Evolutionary conservation across 1,284 basidiomycete genomes (phyloP), one percentile per base, ranked within the genome.

Genomic region (Mixia osmundae): DNA sequence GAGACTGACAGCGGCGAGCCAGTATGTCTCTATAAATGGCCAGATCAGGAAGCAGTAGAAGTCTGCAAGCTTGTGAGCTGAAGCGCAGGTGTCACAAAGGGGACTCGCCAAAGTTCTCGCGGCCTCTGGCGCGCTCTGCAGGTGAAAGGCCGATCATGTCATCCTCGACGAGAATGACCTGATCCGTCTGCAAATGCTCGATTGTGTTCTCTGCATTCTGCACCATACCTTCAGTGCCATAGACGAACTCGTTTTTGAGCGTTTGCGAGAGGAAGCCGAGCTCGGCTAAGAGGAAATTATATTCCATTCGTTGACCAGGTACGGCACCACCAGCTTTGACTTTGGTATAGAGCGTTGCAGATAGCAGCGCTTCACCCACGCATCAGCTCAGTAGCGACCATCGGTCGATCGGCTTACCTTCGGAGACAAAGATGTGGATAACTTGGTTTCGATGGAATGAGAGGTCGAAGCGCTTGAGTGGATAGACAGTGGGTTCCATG

Each of bases 181-280:
- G n/a, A n/a, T n/a, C n/a, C n/a, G n/a, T n/a, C 10, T 47, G 44
- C 37, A 54, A 42, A 6, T 36, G 36, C 2, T 44, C 40, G 24
- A 56, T 38, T 19, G 50, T 54, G 20, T 41, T 41, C 22, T 46
- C 43, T 4, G 53, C 50, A 30, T 57, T 57, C 34, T 38, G 40
- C 38, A 53, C 51, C 28, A 56, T 45, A 7, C 50, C 44, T 25
- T 52, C 52, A 9, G 54, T 49, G 8, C 48, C 47, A 40, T 50
- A 57, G 15, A 57, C 52, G 16, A 57, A 57, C 36, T 57, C 56
- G 47, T 54, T 52, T 35, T 53, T 50, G 16, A 57, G 41, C 9
- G 57, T 43, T 3, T 47, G 41, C 2, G 52, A 54, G 36, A 57
- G 44, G 44, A 54, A 57, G 9, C 44, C 37, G 33, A 50, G 46